Conservation (phyloP, 345 rosid species). For the Eucalyptus globulus region DNA sequence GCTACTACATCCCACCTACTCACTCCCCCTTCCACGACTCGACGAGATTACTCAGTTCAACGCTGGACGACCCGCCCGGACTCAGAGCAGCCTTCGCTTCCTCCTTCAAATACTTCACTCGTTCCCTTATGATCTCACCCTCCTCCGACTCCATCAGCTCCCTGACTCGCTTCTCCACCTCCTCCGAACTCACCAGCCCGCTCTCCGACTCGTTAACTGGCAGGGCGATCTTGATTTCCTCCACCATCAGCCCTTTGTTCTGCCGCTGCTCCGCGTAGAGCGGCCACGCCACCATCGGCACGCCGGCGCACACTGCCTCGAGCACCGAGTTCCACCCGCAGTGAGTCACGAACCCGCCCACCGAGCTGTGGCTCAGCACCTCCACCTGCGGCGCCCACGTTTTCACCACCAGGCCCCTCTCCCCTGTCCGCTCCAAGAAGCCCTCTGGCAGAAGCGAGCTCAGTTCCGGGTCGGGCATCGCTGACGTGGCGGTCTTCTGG, state of each 20-base stretch:
- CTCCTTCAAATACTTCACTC: not conserved
- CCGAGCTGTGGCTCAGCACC: slow-evolving; percentile 29
- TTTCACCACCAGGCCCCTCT: slow-evolving; percentile 35
- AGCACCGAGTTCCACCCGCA: slow-evolving; percentile 71
- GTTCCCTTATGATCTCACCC: slow-evolving; percentile 1
- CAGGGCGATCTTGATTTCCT: slow-evolving; percentile 18
- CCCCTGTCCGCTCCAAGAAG: slow-evolving; percentile 18
- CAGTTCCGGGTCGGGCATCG: not conserved
- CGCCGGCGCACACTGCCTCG: slow-evolving; percentile 40
- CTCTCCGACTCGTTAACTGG: not conserved
- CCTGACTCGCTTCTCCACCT: slow-evolving; percentile 15
- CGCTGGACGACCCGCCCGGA: slow-evolving; percentile 4
- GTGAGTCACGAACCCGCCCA: slow-evolving; percentile 60
- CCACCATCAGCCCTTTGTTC: slow-evolving; percentile 12
- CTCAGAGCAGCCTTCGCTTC: not conserved
- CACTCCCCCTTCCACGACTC: not conserved
- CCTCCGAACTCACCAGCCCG: slow-evolving; percentile 11
- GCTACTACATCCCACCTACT: not conserved
- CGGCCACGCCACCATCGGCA: slow-evolving; percentile 48
- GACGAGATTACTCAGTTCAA: not conserved
- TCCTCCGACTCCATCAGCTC: slow-evolving; percentile 18
- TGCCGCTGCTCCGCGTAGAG: slow-evolving; percentile 31
- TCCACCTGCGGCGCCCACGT: slow-evolving; percentile 56
- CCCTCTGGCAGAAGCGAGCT: slow-evolving; percentile 20
- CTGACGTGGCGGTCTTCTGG: not conserved